These are phyloP conservation scores for Capronia americana DNA, from an alignment of 2,329 filamentous ascomycete species.

Conservation along the genomic window DNA sequence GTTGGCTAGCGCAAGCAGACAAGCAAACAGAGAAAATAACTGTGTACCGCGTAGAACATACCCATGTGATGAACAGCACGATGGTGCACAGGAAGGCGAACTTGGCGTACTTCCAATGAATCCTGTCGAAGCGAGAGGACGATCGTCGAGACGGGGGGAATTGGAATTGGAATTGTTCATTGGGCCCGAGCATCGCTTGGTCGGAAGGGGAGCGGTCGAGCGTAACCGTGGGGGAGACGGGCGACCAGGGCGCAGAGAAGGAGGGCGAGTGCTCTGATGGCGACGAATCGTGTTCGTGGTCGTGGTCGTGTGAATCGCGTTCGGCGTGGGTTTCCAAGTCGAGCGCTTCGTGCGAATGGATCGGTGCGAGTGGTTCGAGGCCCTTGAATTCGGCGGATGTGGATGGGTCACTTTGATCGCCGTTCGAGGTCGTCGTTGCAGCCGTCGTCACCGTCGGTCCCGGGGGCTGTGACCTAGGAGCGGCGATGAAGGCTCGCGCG, in stretches of 20 bases:
- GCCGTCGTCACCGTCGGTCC: too few species aligned
- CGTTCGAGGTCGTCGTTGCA: not conserved
- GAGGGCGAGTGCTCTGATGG: not conserved
- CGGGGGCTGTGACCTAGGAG: not conserved
- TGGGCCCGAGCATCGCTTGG: constrained; percentile 14
- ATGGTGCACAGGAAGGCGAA: constrained; percentile 33
- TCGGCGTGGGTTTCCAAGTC: constrained; percentile 14
- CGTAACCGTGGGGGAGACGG: constrained; percentile 10
- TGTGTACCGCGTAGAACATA: constrained; percentile 1
- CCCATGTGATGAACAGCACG: constrained; percentile 34
- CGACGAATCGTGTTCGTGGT: not conserved
- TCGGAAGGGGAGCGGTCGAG: constrained; percentile 15
- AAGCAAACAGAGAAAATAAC: not conserved
- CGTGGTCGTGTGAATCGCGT: not conserved
- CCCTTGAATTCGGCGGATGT: constrained; percentile 13
- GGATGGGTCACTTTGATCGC: not conserved
- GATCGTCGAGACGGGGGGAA: constrained; percentile 12
- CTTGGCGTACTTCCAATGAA: constrained; percentile 35
- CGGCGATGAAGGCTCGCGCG: constrained; percentile 16
- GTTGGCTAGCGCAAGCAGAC: not conserved
- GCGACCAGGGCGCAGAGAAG: not conserved
- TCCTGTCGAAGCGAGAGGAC: constrained; percentile 27
- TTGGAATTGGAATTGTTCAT: not conserved
- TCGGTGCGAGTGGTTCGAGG: constrained; percentile 27
- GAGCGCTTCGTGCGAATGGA: constrained; percentile 21